Evolutionary conservation across 2,329 filamentous ascomycete species (phyloP).

Genomic region (Talaromyces islandicus): DNA sequence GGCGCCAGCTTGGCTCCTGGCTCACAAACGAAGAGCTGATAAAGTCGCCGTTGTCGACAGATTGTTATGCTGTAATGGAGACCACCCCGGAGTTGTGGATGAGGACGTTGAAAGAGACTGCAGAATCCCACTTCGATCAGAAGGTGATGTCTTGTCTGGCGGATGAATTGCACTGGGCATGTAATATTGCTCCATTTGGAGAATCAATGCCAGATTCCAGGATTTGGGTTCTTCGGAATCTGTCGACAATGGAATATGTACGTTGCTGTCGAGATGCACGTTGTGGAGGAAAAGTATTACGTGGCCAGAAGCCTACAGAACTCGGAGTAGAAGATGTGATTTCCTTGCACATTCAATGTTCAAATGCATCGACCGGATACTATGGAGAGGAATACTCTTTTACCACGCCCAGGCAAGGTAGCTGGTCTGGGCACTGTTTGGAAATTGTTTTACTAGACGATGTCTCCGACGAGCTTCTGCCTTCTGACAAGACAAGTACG

Average conservation of each 20-base stretch:
- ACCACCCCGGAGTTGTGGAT: background rate
- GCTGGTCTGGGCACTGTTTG: background rate
- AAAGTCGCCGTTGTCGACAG: background rate
- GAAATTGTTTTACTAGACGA: background rate
- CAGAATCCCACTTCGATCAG: background rate
- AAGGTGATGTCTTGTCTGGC: background rate
- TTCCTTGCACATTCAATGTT: background rate
- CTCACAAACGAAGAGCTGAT: background rate
- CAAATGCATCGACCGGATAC: background rate
- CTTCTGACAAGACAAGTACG: background rate
- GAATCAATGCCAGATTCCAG: background rate
- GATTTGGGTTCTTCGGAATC: background rate
- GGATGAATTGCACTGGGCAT: background rate
- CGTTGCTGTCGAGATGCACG: background rate
- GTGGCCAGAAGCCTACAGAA: background rate
- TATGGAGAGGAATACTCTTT: background rate
- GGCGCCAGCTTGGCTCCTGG: background rate
- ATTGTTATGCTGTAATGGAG: background rate
- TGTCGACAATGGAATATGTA: background rate
- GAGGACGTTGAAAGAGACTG: background rate
- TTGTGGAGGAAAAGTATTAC: background rate
- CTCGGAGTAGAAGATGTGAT: background rate
- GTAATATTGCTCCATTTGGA: background rate
- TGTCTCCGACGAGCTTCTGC: background rate
- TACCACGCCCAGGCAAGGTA: background rate